Base-by-base conservation (phyloP, 192 early-diverging fungal species). In the Coemansia sp. region DNA sequence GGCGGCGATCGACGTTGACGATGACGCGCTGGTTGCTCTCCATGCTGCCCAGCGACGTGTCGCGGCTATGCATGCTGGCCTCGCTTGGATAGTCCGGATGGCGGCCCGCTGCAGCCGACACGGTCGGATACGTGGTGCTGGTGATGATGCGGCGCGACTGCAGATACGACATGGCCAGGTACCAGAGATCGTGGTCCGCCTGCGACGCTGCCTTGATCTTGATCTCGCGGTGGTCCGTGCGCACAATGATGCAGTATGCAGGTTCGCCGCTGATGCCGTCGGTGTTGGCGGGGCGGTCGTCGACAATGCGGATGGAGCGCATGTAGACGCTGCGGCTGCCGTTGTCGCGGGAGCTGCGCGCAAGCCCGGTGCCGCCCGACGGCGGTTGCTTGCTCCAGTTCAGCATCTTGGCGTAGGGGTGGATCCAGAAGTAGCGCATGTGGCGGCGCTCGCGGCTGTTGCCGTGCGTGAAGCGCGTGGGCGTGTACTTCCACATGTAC, bases 341-440 rank as follows among this genome's bases (percentile, higher is more conserved):
- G 36, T 50, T 64, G 22, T 68, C 67, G 48, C 77, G 71, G 7
- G 34, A 59, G 61, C 54, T 70, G 57, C 57, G 63, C 17, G 70
- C 48, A 36, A 76, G 45, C 19, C 69, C 59, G 7, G 65, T 62
- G 22, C 74, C 67, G 11, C 65, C 59, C 28, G 68, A 70, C 27
- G 89, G 89, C 30, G 85, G 85, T 55, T 83, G 78, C 54, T 69
- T 77, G 58, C 85, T 85, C 90, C 90, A 92, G 62, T 92, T 88
- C 52, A 92, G 69, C 27, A 87, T 88, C 59, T 86, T 87, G 22
- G 89, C 88, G 41, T 91, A 92, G 22, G 90, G 90, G 52, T 91
- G 89, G 28, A 92, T 83, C 90, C 90, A 92, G 44, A 92, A 89
- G 80, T 84, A 92, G 13, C 90, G 84, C 58, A 79, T 54, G 50